A percentile compares a stretch with the other conserved stretches of the same genome.
These are phyloP conservation scores for Huntiella decipiens DNA, from an alignment of 2,329 filamentous ascomycete species.

Conservation along the genomic window DNA sequence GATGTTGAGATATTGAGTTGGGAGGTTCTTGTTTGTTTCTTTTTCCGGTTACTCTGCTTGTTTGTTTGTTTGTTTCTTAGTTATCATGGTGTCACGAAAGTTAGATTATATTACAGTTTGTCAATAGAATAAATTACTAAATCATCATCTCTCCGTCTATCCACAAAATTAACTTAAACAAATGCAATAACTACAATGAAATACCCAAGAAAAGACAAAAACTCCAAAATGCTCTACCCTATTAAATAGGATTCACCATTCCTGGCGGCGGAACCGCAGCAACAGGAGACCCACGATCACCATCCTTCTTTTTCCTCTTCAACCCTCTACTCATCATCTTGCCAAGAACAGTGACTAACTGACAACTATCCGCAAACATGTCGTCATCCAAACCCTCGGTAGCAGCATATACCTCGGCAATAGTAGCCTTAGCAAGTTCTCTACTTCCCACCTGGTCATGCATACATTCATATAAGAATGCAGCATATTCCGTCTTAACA, in stretches of 20 bases:
- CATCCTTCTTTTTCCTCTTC: conserved; percentile 18
- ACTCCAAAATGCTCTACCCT: not conserved
- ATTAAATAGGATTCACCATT: conserved; percentile 27
- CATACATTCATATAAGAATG: conserved; percentile 83
- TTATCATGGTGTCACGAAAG: not conserved
- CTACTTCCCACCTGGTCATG: conserved; percentile 64
- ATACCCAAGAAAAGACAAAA: not conserved
- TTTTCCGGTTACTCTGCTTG: not conserved
- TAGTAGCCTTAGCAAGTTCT: conserved; percentile 59
- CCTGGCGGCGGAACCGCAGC: conserved; percentile 17
- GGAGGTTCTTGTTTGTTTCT: not conserved
- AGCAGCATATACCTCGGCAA: conserved; percentile 78
- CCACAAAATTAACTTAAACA: not conserved
- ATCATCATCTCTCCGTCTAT: not conserved
- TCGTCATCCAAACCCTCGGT: conserved; percentile 88
- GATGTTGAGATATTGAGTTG: no score
- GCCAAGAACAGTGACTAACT: conserved; percentile 67
- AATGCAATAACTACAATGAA: not conserved
- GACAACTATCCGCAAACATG: conserved; percentile 81
- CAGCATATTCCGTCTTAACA: conserved; percentile 78
- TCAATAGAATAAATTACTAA: not conserved
- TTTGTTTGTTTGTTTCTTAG: not conserved
- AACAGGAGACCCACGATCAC: conserved; percentile 13
- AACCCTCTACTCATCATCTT: conserved; percentile 68
- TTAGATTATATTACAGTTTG: not conserved